These are phyloP conservation scores for Trichophaea hybrida DNA, from an alignment of 2,329 filamentous ascomycete genomes.

Conservation along the genomic window DNA sequence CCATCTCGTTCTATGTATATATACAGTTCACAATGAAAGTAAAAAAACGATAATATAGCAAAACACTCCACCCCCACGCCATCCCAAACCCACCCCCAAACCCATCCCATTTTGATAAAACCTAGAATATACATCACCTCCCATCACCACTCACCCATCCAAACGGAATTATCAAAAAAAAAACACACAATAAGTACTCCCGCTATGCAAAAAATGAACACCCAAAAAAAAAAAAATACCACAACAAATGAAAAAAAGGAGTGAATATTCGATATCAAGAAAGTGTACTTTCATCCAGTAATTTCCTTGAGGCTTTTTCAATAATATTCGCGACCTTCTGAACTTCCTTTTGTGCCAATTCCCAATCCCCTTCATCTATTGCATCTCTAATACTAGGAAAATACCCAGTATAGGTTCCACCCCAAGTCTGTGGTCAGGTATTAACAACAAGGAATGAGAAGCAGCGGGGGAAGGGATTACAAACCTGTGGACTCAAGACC, in stretches of 20 bases:
- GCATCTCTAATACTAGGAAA: conserved; percentile 81
- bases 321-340: conserved; percentile 58
- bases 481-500: conserved; percentile 61
- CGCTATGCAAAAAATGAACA: conserved; percentile 12
- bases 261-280: neutral
- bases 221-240: conserved; percentile 8
- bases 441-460: neutral
- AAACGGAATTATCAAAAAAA: conserved; percentile 15
- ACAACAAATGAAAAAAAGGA: conserved; percentile 1
- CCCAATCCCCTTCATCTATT: conserved; percentile 57
- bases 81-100: no score
- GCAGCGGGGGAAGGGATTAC: neutral
- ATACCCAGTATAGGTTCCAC: conserved; percentile 49
- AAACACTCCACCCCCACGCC: neutral
- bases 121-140: neutral
- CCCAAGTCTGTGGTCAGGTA: conserved; percentile 41
- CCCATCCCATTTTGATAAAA: neutral
- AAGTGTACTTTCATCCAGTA: conserved; percentile 29
- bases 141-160: neutral
- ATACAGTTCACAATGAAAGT: conserved; percentile 16
- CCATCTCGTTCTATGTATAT: conserved; percentile 21
- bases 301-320: conserved; percentile 41
- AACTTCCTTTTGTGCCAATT: conserved; percentile 50
- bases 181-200: conserved; percentile 9
- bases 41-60: conserved; percentile 20